phyloP scores from a whole-genome alignment of 495 filamentous ascomycete genomes.

The Lepidopterella palustris region DNA sequence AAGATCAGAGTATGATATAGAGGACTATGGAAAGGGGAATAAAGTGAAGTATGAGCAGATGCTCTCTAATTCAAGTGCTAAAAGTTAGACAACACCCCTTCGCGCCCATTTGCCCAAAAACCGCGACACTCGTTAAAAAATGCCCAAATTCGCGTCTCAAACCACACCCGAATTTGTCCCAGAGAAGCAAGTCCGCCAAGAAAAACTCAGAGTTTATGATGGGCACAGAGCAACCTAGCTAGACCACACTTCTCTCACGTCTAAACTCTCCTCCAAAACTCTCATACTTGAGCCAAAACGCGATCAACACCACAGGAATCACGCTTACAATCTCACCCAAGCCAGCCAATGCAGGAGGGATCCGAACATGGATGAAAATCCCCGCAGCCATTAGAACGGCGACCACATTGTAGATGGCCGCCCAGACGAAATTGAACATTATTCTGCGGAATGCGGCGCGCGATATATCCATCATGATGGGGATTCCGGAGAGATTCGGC shows the following conservation, averaged over 20 bases:
- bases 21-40: too few species aligned
- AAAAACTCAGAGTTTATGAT: too few species aligned
- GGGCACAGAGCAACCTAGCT: too few species aligned
- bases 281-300: constrained; percentile 42
- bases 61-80: too few species aligned
- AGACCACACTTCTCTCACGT: too few species aligned
- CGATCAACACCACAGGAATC: constrained; percentile 61
- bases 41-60: too few species aligned
- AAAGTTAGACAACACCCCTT: too few species aligned
- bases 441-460: constrained; percentile 49
- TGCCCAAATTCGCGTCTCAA: too few species aligned
- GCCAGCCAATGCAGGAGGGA: constrained; percentile 68
- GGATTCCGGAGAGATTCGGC: constrained; percentile 50
- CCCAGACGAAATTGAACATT: constrained; percentile 68
- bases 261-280: constrained; percentile 17
- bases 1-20: too few species aligned
- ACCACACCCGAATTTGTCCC: too few species aligned
- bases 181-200: too few species aligned
- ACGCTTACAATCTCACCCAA: constrained; percentile 75
- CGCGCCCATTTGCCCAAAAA: too few species aligned
- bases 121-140: neutral
- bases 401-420: constrained; percentile 65
- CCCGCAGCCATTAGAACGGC: constrained; percentile 66
- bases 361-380: constrained; percentile 56
- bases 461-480: constrained; percentile 56